Conservation (phyloP, 805 yeast species). For the Dipodascus albidus region DNA sequence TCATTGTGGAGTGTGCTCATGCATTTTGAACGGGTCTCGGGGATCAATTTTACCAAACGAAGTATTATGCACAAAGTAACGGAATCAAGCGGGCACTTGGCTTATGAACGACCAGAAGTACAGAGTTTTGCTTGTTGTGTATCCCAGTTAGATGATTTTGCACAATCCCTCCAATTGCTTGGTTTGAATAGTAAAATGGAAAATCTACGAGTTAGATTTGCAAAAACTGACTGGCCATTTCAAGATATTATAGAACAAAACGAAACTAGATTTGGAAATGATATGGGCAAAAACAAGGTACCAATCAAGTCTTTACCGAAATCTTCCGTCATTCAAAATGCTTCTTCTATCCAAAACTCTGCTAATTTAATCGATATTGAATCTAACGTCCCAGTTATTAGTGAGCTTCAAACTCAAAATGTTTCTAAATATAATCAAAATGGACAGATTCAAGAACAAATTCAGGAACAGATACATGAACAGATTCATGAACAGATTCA, state of each 20-base stretch:
- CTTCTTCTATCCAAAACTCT: too few relatives aligned
- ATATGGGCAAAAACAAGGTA: too few relatives aligned
- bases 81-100: conserved; percentile 2
- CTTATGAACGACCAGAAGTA: conserved; percentile 15
- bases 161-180: conserved; percentile 9
- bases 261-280: conserved; percentile 5
- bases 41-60: conserved; percentile 16
- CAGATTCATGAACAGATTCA: too few relatives aligned
- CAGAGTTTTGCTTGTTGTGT: conserved; percentile 13
- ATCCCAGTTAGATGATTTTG: conserved; percentile 10
- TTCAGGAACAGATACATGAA: too few relatives aligned
- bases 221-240: conserved; percentile 7
- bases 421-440: too few relatives aligned
- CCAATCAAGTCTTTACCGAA: too few relatives aligned
- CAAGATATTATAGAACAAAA: conserved; percentile 10
- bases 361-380: too few relatives aligned
- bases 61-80: not conserved
- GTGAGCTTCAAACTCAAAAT: too few relatives aligned
- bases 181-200: conserved; percentile 15
- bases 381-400: too few relatives aligned
- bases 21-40: conserved; percentile 15
- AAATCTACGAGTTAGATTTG: conserved; percentile 14
- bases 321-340: too few relatives aligned
- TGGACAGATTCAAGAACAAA: too few relatives aligned
- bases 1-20: conserved; percentile 15